phyloP scores from a whole-genome alignment of 2,329 filamentous ascomycete genomes.

The Emmonsiellopsis sp. region DNA sequence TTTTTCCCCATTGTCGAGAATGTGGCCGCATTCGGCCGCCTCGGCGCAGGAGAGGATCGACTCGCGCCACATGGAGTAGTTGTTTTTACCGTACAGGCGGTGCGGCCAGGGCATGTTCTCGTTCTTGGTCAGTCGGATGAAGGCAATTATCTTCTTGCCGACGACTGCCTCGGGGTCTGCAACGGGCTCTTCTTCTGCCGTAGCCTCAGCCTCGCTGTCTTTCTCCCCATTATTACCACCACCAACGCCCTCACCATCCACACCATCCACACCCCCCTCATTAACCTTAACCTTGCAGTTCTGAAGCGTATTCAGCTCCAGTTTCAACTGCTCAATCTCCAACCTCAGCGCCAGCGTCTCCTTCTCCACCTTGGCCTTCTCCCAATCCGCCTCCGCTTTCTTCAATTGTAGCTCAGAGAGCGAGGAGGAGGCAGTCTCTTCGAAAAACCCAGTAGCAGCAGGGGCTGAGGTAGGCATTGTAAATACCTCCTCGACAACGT shows the following conservation, averaged over 20 bases:
- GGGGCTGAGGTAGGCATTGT: no score
- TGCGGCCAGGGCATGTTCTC: neutral
- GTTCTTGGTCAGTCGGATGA: neutral
- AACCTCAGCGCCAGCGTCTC: neutral
- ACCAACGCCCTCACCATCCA: neutral
- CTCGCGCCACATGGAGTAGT: slow-evolving; percentile 1
- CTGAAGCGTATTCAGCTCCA: neutral
- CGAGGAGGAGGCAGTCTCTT: neutral
- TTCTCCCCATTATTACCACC: neutral
- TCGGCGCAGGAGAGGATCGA: slow-evolving; percentile 1
- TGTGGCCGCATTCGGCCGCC: neutral
- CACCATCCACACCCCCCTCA: neutral
- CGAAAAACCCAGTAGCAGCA: neutral
- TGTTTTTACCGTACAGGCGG: neutral
- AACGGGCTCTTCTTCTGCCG: neutral
- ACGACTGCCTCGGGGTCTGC: neutral
- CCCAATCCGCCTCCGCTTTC: neutral
- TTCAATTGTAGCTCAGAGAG: neutral
- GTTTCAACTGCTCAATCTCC: neutral
- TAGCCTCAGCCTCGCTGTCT: neutral
- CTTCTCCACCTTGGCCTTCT: neutral
- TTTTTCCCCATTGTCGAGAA: neutral
- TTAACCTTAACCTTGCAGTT: neutral
- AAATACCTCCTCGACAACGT: no score
- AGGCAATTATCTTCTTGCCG: slow-evolving; percentile 2